Conservation (phyloP, 2,329 filamentous ascomycete species). For the Elsinoe perseae region DNA sequence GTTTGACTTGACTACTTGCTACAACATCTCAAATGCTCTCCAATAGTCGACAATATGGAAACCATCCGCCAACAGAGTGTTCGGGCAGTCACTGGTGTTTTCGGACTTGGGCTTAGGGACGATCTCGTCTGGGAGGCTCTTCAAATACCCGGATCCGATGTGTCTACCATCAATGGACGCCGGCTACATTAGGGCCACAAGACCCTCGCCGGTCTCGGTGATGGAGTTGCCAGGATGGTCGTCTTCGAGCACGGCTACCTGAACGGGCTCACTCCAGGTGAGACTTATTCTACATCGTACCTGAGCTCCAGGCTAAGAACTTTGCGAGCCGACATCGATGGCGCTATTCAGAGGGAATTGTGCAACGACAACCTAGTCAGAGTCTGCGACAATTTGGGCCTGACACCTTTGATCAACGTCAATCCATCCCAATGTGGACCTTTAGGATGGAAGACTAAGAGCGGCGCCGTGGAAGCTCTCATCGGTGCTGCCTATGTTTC, state of each 20-base stretch:
- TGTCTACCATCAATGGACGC: background rate
- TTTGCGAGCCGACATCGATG: background rate
- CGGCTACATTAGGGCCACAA: background rate
- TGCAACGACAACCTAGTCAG: background rate
- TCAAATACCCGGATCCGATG: background rate
- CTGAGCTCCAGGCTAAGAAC: background rate
- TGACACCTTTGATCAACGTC: background rate
- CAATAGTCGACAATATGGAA: background rate
- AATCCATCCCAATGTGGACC: background rate
- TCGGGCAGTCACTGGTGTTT: background rate
- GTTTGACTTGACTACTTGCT: too few relatives aligned
- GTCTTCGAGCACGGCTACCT: background rate
- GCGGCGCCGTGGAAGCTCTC: background rate
- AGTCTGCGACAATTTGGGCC: background rate
- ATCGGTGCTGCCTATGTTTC: constrained; percentile 8
- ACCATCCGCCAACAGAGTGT: background rate
- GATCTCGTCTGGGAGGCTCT: constrained; percentile 4
- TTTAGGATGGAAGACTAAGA: background rate
- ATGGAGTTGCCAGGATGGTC: background rate
- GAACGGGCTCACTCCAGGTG: background rate
- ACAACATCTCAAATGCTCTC: too few relatives aligned
- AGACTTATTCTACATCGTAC: background rate
- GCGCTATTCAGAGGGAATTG: background rate
- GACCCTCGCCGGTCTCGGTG: background rate
- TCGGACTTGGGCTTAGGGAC: background rate